phyloP scores from a whole-genome alignment of 1,139 yeast species.

The Pichia sp. region DNA sequence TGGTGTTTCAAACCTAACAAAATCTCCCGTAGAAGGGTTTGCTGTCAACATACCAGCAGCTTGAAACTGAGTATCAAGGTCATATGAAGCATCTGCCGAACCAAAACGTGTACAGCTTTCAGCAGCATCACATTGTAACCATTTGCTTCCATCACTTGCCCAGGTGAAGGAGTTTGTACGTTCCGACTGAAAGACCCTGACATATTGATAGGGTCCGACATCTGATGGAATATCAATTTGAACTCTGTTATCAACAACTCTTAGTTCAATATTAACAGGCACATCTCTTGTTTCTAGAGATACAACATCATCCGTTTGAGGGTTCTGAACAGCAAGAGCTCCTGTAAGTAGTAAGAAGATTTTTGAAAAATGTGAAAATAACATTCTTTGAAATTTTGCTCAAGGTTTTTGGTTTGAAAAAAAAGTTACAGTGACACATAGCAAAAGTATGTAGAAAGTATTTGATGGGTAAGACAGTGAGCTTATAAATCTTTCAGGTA shows the following conservation, averaged over 20 bases:
- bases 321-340: slow-evolving; percentile 1
- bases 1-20: slow-evolving; percentile 13
- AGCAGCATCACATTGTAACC: slow-evolving; percentile 9
- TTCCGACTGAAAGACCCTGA: slow-evolving; percentile 6
- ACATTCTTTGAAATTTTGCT: neutral
- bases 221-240: slow-evolving; percentile 13
- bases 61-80: slow-evolving; percentile 6
- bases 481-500: too few relatives aligned
- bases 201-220: slow-evolving; percentile 2
- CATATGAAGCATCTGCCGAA: neutral
- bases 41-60: slow-evolving; percentile 1
- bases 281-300: neutral
- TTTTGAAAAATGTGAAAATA: neutral
- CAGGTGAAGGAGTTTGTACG: slow-evolving; percentile 5
- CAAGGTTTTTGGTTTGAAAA: too few relatives aligned
- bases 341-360: neutral
- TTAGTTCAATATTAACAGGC: neutral
- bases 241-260: slow-evolving; percentile 4
- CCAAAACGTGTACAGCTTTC: slow-evolving; percentile 1
- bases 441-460: too few relatives aligned
- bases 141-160: slow-evolving; percentile 6
- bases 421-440: too few relatives aligned
- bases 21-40: slow-evolving; percentile 7
- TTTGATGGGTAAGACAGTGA: too few relatives aligned
- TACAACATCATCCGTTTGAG: neutral